Conservation (phyloP, 2,329 filamentous ascomycete genomes). For the Penicillium sp. region DNA sequence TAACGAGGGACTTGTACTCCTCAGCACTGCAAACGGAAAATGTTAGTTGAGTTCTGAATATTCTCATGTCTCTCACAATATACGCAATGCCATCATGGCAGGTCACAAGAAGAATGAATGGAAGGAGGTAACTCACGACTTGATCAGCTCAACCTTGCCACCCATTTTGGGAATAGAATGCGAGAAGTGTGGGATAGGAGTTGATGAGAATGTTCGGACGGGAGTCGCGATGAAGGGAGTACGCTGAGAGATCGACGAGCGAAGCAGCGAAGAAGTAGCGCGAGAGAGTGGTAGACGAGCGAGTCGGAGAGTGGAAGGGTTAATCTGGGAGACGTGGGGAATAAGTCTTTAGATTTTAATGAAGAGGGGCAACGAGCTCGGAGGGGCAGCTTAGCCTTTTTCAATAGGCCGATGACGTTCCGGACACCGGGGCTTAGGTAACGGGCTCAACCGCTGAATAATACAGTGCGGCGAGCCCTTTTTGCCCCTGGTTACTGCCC, state of each 20-base stretch:
- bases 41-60: neutral
- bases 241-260: conserved; percentile 27
- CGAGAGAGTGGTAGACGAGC: conserved; percentile 11
- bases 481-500: neutral
- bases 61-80: neutral
- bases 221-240: conserved; percentile 4
- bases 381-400: conserved; percentile 21
- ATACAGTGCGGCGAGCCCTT: conserved; percentile 8
- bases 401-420: conserved; percentile 38
- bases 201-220: conserved; percentile 14
- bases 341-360: conserved; percentile 14
- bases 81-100: neutral
- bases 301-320: conserved; percentile 11
- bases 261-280: conserved; percentile 10
- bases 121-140: conserved; percentile 20
- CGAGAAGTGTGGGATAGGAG: conserved; percentile 20
- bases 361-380: conserved; percentile 10
- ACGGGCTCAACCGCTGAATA: conserved; percentile 25
- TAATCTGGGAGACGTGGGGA: conserved; percentile 16
- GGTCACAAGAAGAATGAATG: neutral
- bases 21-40: conserved; percentile 48
- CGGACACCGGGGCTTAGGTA: conserved; percentile 19
- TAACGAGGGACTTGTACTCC: conserved; percentile 57
- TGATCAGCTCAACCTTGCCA: conserved; percentile 15
- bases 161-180: conserved; percentile 25